Conservation (phyloP, 208 protist genomes). For the Trypanosoma brucei region DNA sequence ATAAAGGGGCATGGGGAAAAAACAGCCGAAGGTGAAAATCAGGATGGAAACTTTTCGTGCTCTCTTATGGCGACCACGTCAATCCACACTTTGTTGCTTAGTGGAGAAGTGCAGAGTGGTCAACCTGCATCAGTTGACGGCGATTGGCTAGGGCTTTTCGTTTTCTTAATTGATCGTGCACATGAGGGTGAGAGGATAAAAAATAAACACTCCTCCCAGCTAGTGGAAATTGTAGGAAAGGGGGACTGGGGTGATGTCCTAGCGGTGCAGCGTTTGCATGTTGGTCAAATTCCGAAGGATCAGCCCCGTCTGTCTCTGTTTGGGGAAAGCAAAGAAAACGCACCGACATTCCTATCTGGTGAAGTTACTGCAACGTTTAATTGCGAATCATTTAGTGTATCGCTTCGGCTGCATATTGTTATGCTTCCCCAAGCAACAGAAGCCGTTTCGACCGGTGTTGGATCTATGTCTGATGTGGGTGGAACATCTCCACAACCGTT, state of each 20-base stretch:
- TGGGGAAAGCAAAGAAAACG: neutral
- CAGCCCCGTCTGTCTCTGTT: neutral
- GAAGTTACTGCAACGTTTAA: neutral
- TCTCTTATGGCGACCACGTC: conserved; percentile 1
- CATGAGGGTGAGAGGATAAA: neutral
- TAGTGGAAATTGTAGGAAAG: neutral
- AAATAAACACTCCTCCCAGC: neutral
- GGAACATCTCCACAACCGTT: neutral
- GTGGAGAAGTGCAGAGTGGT: neutral
- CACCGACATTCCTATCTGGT: neutral
- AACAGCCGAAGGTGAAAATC: neutral
- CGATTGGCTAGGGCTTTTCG: conserved; percentile 5
- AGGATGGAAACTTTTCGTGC: neutral
- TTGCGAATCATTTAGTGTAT: neutral
- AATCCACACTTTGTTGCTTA: conserved; percentile 14
- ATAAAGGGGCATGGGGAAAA: neutral
- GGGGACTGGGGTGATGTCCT: conserved; percentile 1
- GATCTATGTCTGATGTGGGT: neutral
- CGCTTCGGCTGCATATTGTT: neutral
- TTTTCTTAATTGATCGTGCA: conserved; percentile 10
- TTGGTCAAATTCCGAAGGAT: neutral
- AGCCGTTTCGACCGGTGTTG: neutral
- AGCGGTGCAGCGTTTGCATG: conserved; percentile 1
- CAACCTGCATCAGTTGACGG: neutral
- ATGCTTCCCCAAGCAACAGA: neutral